Evolutionary conservation across 768 basidiomycete species (phyloP).

Genomic region (Clitopilus hobsonii): DNA sequence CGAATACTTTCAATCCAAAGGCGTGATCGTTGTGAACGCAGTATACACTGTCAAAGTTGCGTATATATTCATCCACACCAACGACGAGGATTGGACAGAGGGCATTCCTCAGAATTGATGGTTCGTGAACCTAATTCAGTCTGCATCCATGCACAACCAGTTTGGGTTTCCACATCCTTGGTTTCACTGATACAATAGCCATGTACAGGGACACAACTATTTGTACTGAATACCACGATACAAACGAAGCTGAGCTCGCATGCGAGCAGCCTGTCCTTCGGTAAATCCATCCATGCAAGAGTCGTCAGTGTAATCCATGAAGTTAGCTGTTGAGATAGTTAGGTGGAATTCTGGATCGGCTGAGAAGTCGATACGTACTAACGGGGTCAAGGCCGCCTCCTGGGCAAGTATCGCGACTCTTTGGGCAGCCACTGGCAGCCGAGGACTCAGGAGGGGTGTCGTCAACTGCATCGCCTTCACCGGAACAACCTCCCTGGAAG

Average conservation of each 20-base stretch:
- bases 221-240: conserved; percentile 27
- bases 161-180: no score
- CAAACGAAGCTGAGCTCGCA: conserved; percentile 27
- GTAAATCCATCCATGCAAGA: conserved; percentile 42
- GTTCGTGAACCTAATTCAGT: not conserved
- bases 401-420: conserved; percentile 24
- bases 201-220: not conserved
- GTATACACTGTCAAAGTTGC: not conserved
- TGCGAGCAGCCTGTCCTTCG: conserved; percentile 34
- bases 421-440: conserved; percentile 32
- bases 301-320: conserved; percentile 46
- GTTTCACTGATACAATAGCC: no score
- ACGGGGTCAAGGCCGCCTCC: conserved; percentile 33
- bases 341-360: not conserved
- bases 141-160: no score
- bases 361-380: conserved; percentile 19
- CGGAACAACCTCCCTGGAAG: conserved; percentile 34
- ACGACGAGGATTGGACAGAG: not conserved
- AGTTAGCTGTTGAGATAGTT: conserved; percentile 24
- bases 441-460: conserved; percentile 37
- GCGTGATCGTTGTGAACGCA: not conserved
- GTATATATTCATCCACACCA: not conserved
- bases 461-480: conserved; percentile 33
- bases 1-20: not conserved
- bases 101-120: no score